Evolutionary conservation across 202 grass and related monocot species (phyloP), one percentile per base, ranked within the genome.

Genomic region (Eragrostis tef): DNA sequence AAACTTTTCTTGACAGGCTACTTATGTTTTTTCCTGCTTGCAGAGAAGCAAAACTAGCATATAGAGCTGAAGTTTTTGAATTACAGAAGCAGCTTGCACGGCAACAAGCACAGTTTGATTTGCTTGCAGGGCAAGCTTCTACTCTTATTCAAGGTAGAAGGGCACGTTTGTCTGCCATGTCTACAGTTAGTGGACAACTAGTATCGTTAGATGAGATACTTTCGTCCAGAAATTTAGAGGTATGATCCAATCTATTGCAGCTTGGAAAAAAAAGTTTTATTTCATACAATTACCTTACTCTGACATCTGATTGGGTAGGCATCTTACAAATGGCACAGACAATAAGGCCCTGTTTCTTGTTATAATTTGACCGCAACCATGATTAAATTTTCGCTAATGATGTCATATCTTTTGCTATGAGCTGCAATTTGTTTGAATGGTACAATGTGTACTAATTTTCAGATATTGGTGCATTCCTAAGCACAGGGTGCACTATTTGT

Each of bases 101-200:
- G 11, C 92, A 98, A 67, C 96, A 95, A 81, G 81, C 89, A 74
- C 90, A 95, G 71, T 98, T 93, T 39, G 92, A 98, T 81, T 67
- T 98, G 85, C 92, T 98, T 87, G 86, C 92, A 75, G 86, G 89
- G 43, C 96, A 98, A 87, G 96, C 96, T 87, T 95, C 96, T 53
- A 71, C 87, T 86, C 92, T 95, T 75, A 91, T 98, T 70, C 96
- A 98, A 85, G 92, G 95, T 79, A 90, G 92, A 86, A 89, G 92
- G 62, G 65, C 90, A 70, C 93, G 95, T 31, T 65, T 93, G 44
- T 87, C 85, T 46, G 87, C 95, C 45, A 94, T 91, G 59, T 93
- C 96, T 81, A 12, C 86, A 90, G 88, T 98, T 87, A 98, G 85
- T 73, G 87, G 78, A 54, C 78, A 98, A 70, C 88, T 98, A 44